Evolutionary conservation across 2,329 filamentous ascomycete genomes (phyloP).

Genomic region (Canariomyces notabilis): DNA sequence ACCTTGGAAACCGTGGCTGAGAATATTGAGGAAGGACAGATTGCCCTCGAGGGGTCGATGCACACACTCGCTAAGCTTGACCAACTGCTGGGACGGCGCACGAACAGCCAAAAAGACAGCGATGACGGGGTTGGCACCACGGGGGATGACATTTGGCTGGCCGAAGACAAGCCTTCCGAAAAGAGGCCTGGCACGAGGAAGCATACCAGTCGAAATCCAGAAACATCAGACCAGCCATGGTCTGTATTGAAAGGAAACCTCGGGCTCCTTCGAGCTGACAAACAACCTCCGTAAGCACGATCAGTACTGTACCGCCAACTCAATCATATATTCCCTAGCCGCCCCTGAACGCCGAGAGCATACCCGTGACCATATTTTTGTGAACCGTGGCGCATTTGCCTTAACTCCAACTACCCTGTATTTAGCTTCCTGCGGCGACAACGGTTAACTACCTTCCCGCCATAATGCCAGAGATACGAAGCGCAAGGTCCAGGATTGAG

Average conservation of each 20-base stretch:
- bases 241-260: slow-evolving; percentile 53
- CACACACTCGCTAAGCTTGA: slow-evolving; percentile 46
- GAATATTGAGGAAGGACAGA: slow-evolving; percentile 54
- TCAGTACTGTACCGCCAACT: neutral
- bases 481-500: slow-evolving; percentile 76
- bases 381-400: neutral
- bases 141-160: slow-evolving; percentile 37
- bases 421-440: neutral
- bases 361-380: slow-evolving; percentile 7
- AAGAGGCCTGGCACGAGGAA: slow-evolving; percentile 21
- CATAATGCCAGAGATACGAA: slow-evolving; percentile 75
- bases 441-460: slow-evolving; percentile 35
- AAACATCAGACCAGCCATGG: slow-evolving; percentile 11
- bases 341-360: slow-evolving; percentile 12
- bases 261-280: slow-evolving; percentile 35
- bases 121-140: slow-evolving; percentile 13
- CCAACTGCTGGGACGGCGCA: slow-evolving; percentile 39
- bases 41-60: slow-evolving; percentile 50
- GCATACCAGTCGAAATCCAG: slow-evolving; percentile 19
- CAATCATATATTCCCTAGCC: neutral
- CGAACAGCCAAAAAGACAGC: slow-evolving; percentile 16
- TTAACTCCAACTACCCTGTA: neutral
- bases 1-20: slow-evolving; percentile 56
- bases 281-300: slow-evolving; percentile 11
- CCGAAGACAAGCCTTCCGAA: slow-evolving; percentile 28